Percentiles rank a stretch among this genome's conserved stretches.
These are phyloP conservation scores for Lobosporangium transversale DNA, from an alignment of 192 early-diverging fungal species.

Conservation along the genomic window DNA sequence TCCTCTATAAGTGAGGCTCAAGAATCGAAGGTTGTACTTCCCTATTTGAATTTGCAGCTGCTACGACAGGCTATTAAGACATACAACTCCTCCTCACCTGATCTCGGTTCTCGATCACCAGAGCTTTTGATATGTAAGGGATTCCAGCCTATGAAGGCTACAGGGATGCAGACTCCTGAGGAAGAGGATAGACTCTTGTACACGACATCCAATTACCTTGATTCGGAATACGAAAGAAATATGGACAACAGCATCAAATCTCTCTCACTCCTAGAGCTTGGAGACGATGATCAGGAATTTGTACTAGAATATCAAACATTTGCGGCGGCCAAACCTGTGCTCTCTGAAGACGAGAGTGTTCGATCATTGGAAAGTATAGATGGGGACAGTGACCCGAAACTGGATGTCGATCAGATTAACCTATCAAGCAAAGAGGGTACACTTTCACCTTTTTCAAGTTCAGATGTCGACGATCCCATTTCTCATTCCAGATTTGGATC, in stretches of 20 bases:
- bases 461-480: constrained; percentile 1
- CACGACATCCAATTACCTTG: too few species aligned
- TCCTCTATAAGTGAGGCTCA: constrained; percentile 3
- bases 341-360: neutral
- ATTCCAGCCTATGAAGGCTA: constrained; percentile 2
- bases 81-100: constrained; percentile 30
- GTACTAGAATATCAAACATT: constrained; percentile 1
- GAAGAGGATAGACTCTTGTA: neutral
- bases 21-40: constrained; percentile 1
- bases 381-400: neutral
- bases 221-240: neutral
- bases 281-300: neutral
- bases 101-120: neutral
- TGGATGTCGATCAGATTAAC: neutral
- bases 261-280: too few species aligned
- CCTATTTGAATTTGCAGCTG: constrained; percentile 24
- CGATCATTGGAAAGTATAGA: neutral
- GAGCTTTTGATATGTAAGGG: constrained; percentile 4
- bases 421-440: neutral
- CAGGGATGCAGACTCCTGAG: neutral
- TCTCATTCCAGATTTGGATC: neutral
- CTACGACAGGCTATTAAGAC: constrained; percentile 41
- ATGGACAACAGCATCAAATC: too few species aligned
- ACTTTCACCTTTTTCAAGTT: neutral
- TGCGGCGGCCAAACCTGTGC: constrained; percentile 1